phyloP scores from a whole-genome alignment of 306 rosid species.

The Phaseolus lunatus region DNA sequence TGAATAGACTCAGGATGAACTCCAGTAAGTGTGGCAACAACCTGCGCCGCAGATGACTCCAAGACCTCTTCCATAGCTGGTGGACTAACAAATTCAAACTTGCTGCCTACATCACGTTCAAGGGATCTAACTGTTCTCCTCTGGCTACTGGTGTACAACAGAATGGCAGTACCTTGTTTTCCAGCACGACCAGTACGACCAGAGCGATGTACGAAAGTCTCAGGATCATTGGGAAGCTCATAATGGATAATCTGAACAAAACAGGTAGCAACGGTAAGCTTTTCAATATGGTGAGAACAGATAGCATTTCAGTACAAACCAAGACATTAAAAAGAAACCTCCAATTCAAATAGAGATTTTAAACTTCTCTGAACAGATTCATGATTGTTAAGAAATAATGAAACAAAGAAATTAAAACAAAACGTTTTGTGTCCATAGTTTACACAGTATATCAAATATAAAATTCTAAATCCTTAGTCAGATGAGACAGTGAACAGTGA shows the following conservation, averaged over 20 bases:
- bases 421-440: not conserved
- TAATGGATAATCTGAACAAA: constrained; percentile 86
- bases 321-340: constrained; percentile 38
- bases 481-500: constrained; percentile 6
- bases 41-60: constrained; percentile 91
- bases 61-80: constrained; percentile 78
- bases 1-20: constrained; percentile 89
- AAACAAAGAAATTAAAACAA: constrained; percentile 11
- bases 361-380: constrained; percentile 32
- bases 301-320: constrained; percentile 21
- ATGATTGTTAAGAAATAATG: constrained; percentile 28
- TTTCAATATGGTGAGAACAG: constrained; percentile 40
- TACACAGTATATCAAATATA: not conserved
- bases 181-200: constrained; percentile 99
- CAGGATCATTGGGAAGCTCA: constrained; percentile 99
- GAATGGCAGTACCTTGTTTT: constrained; percentile 82
- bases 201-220: constrained; percentile 98
- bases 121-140: constrained; percentile 95
- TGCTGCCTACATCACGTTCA: constrained; percentile 97
- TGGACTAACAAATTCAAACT: constrained; percentile 81
- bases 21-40: constrained; percentile 77
- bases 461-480: constrained; percentile 21
- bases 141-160: constrained; percentile 90
- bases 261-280: constrained; percentile 7
- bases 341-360: constrained; percentile 22